Percentiles rank a stretch among this genome's conserved stretches.
These are phyloP conservation scores for Sambucus nigra DNA, from an alignment of 129 eudicot genomes.

Conservation along the genomic window DNA sequence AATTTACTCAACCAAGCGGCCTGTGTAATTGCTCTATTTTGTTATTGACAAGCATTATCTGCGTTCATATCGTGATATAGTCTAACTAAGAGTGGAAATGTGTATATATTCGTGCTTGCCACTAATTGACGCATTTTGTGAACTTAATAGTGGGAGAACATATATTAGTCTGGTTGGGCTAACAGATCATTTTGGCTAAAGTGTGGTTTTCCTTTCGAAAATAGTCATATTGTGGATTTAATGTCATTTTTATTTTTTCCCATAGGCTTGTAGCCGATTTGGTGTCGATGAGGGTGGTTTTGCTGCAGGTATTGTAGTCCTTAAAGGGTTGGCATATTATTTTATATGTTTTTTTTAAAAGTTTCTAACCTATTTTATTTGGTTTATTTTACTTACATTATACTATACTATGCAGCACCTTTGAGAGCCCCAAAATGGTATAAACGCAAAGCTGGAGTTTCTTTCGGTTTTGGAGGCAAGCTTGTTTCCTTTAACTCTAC, in stretches of 20 bases:
- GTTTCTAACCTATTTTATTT: background rate
- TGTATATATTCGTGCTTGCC: background rate
- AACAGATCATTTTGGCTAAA: background rate
- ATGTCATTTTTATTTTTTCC: slow-evolving; percentile 3
- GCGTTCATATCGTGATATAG: background rate
- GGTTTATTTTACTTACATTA: background rate
- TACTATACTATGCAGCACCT: slow-evolving; percentile 33
- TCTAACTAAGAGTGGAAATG: background rate
- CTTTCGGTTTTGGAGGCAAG: slow-evolving; percentile 97
- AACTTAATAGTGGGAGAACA: background rate
- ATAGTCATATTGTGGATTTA: slow-evolving; percentile 8
- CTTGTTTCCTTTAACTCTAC: slow-evolving; percentile 71
- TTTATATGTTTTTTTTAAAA: background rate
- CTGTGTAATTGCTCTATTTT: too few species aligned
- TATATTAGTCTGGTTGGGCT: background rate
- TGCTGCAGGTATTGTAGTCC: slow-evolving; percentile 50
- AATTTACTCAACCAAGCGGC: too few species aligned
- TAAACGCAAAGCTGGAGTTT: slow-evolving; percentile 77
- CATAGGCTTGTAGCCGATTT: slow-evolving; percentile 73
- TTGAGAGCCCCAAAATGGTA: slow-evolving; percentile 95
- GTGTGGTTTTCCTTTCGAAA: background rate
- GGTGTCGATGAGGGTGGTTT: slow-evolving; percentile 56
- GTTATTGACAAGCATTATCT: too few species aligned
- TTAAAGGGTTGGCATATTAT: background rate
- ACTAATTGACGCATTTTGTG: background rate